A percentile compares a stretch with the other conserved stretches of the same genome.
Evolutionary conservation across 2,329 filamentous ascomycete species (phyloP).

Genomic region (Fusarium buharicum): DNA sequence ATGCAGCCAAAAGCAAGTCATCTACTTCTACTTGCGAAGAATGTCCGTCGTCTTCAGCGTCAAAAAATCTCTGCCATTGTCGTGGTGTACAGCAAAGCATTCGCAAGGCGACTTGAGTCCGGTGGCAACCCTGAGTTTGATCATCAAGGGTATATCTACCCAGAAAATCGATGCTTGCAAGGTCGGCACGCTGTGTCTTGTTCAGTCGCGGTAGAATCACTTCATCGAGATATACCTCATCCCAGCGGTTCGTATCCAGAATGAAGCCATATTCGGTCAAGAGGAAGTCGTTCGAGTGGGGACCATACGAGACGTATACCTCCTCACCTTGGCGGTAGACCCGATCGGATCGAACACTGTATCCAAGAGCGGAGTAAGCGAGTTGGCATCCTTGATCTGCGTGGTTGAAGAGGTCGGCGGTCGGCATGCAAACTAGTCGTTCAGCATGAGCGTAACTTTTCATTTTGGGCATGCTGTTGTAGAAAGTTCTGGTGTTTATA

Average conservation of each 20-base stretch:
- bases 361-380: constrained; percentile 59
- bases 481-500: constrained; percentile 72
- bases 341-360: constrained; percentile 63
- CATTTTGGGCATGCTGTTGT: constrained; percentile 61
- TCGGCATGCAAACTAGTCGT: constrained; percentile 75
- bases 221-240: constrained; percentile 61
- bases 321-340: constrained; percentile 69
- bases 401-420: constrained; percentile 78
- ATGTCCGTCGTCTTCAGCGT: constrained; percentile 58
- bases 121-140: constrained; percentile 58
- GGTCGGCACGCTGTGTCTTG: constrained; percentile 50
- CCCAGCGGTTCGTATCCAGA: constrained; percentile 60
- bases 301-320: constrained; percentile 75
- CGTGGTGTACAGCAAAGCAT: constrained; percentile 48
- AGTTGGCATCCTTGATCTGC: constrained; percentile 62
- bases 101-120: constrained; percentile 65
- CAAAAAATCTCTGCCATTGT: constrained; percentile 53
- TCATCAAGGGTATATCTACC: constrained; percentile 59
- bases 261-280: constrained; percentile 73
- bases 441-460: constrained; percentile 61
- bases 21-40: constrained; percentile 56
- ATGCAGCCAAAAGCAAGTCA: constrained; percentile 50
- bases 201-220: constrained; percentile 55
- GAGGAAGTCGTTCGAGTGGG: constrained; percentile 77
- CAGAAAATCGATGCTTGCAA: constrained; percentile 59